phyloP scores from a whole-genome alignment of 2,329 filamentous ascomycete species.

The Cercospora sp. region DNA sequence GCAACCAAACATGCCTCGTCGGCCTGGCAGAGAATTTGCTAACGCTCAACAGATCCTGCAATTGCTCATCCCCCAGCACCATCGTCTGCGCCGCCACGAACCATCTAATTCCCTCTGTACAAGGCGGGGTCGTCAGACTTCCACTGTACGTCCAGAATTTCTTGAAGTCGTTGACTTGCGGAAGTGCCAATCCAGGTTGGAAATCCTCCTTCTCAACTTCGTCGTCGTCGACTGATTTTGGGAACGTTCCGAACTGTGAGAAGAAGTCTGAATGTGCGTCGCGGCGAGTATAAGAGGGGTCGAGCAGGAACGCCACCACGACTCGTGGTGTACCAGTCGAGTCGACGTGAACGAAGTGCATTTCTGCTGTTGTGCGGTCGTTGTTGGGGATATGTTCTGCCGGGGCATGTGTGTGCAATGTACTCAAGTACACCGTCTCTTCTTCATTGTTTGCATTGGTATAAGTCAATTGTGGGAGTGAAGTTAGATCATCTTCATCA shows the following conservation, averaged over 20 bases:
- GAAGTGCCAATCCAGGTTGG: conserved; percentile 39
- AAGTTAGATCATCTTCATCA: conserved; percentile 40
- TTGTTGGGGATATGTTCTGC: conserved; percentile 52
- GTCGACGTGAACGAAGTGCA: conserved; percentile 53
- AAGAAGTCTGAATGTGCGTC: conserved; percentile 42
- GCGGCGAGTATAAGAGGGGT: conserved; percentile 40
- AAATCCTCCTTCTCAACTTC: conserved; percentile 25
- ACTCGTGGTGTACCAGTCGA: conserved; percentile 45
- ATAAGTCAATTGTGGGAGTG: conserved; percentile 46
- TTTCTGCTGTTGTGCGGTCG: conserved; percentile 47
- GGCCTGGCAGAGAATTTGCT: conserved; percentile 48
- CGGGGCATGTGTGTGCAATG: conserved; percentile 55
- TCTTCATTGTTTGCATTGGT: conserved; percentile 36
- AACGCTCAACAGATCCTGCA: conserved; percentile 49
- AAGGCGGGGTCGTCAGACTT: conserved; percentile 51
- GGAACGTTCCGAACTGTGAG: conserved; percentile 37
- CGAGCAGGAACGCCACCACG: conserved; percentile 51
- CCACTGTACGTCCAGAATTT: conserved; percentile 54
- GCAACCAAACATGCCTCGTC: conserved; percentile 41
- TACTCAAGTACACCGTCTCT: conserved; percentile 49
- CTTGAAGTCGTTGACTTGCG: conserved; percentile 43
- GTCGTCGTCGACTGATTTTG: conserved; percentile 18
- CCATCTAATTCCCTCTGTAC: conserved; percentile 50
- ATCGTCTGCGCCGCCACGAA: conserved; percentile 47
- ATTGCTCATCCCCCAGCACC: conserved; percentile 48